phyloP scores from a whole-genome alignment of 768 basidiomycete genomes.

The Podaxis pistillaris region DNA sequence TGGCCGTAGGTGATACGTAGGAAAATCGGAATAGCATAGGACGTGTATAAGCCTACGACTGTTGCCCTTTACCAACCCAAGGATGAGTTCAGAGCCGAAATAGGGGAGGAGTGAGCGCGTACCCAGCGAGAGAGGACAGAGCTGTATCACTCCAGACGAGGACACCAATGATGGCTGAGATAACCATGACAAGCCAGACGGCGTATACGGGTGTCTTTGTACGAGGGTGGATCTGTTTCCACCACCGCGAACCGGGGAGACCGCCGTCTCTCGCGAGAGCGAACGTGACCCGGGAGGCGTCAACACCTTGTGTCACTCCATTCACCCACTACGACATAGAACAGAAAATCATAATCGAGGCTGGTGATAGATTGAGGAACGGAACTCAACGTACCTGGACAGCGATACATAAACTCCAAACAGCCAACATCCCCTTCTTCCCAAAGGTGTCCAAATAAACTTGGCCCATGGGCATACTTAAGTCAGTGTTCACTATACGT shows the following conservation, averaged over 20 bases:
- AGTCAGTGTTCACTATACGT: constrained; percentile 38
- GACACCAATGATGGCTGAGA: constrained; percentile 28
- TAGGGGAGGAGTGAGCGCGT: background rate
- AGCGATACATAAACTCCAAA: constrained; percentile 61
- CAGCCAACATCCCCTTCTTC: constrained; percentile 56
- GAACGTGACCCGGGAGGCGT: constrained; percentile 63
- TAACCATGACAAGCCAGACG: constrained; percentile 35
- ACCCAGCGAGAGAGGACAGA: constrained; percentile 35
- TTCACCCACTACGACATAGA: constrained; percentile 46
- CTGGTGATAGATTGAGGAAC: background rate
- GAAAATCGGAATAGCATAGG: constrained; percentile 36
- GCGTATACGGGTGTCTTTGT: constrained; percentile 37
- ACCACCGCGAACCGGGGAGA: constrained; percentile 35
- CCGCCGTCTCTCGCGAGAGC: constrained; percentile 51
- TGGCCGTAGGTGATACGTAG: constrained; percentile 35
- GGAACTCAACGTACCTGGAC: constrained; percentile 10
- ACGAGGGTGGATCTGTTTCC: constrained; percentile 30
- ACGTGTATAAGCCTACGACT: constrained; percentile 34
- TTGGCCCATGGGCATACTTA: constrained; percentile 62
- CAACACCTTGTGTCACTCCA: constrained; percentile 65
- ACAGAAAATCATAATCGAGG: background rate
- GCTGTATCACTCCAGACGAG: constrained; percentile 32
- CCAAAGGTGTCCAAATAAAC: constrained; percentile 55
- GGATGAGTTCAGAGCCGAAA: background rate
- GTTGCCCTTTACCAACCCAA: constrained; percentile 22